Conservation (phyloP, 1,284 basidiomycete species). For the Ustilago shanxiensis region DNA sequence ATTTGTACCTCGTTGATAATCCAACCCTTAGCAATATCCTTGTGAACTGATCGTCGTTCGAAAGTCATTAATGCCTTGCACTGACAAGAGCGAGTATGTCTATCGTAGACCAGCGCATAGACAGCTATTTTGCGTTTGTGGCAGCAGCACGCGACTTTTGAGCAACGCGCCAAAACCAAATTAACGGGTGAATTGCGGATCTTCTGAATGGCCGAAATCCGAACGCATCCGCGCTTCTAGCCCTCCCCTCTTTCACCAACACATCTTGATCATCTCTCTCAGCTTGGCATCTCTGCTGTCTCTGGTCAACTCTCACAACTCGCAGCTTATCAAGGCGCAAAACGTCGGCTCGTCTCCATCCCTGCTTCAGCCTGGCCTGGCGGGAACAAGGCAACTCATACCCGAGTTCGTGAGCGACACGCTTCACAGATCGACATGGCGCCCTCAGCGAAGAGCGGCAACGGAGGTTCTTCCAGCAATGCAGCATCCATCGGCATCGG, state of each 20-base stretch:
- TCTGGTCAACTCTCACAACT: not conserved
- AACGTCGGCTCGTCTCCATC: not conserved
- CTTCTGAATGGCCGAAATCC: constrained; percentile 38
- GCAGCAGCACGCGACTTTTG: constrained; percentile 8
- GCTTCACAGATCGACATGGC: constrained; percentile 27
- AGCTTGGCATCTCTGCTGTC: not conserved
- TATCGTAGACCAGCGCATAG: no score
- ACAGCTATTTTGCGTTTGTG: not conserved
- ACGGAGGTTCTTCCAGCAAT: constrained; percentile 31
- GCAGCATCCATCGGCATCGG: constrained; percentile 39
- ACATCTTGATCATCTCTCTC: not conserved
- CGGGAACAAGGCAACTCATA: not conserved
- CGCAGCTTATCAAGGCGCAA: not conserved
- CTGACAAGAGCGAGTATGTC: no score
- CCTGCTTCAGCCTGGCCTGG: no score
- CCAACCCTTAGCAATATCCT: not conserved
- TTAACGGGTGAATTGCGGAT: constrained; percentile 7
- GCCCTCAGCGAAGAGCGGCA: constrained; percentile 33
- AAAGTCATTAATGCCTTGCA: not conserved
- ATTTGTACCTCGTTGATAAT: constrained; percentile 18
- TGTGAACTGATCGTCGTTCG: no score
- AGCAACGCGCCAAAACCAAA: constrained; percentile 17
- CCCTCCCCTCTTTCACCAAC: constrained; percentile 11
- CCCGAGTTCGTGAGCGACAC: not conserved
- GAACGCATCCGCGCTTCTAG: constrained; percentile 17